Conservation (phyloP, 169 alveolate genomes). For the Cryptosporidium ubiquitum region DNA sequence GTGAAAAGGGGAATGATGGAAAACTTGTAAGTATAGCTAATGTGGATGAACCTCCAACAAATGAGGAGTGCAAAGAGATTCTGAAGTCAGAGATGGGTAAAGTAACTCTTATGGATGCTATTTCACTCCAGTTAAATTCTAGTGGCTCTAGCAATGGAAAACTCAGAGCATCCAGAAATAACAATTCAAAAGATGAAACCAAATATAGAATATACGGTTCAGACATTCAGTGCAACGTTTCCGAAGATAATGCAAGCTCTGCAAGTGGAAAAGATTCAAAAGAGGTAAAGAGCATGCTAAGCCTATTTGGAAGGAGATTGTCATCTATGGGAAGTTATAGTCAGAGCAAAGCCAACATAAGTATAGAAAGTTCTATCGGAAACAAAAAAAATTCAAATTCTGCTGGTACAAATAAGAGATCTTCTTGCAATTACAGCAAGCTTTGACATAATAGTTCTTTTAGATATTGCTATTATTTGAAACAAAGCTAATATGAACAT, state of each 20-base stretch:
- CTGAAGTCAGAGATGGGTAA: not conserved
- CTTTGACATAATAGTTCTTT: not conserved
- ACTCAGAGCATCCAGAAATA: slow-evolving; percentile 32
- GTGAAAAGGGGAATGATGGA: not conserved
- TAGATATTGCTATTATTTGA: slow-evolving; percentile 5
- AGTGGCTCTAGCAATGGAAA: not conserved
- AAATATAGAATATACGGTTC: not conserved
- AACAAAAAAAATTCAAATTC: not conserved
- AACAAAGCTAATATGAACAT: not conserved
- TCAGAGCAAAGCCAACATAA: not conserved
- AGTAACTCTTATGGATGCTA: not conserved
- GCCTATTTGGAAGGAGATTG: not conserved
- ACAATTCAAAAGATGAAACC: not conserved
- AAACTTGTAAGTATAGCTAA: slow-evolving; percentile 6
- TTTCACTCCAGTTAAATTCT: not conserved
- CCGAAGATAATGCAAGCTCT: slow-evolving; percentile 21
- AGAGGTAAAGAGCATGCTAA: slow-evolving; percentile 13
- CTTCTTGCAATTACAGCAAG: not conserved
- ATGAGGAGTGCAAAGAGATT: slow-evolving; percentile 32
- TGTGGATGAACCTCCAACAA: slow-evolving; percentile 36
- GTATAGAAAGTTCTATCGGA: not conserved
- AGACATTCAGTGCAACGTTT: slow-evolving; percentile 15
- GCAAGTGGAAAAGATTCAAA: slow-evolving; percentile 51
- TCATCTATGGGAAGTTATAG: not conserved
- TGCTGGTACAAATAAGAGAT: not conserved